These are phyloP conservation scores for Ilyonectria destructans DNA, from an alignment of 2,329 filamentous ascomycete genomes.

Conservation along the genomic window DNA sequence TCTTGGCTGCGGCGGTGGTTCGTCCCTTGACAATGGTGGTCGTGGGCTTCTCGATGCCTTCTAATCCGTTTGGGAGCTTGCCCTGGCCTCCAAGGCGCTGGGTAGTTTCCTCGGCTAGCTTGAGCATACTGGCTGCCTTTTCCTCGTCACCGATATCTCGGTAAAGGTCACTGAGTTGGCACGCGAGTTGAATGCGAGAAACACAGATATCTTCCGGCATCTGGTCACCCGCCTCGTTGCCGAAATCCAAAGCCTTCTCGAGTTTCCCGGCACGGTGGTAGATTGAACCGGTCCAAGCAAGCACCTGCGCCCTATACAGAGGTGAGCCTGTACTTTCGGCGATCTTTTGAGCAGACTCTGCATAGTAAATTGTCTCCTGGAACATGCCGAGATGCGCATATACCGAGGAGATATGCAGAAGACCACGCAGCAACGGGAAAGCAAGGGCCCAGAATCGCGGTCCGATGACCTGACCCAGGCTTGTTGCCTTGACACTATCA, in stretches of 20 bases:
- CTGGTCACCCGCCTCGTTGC: conserved; percentile 68
- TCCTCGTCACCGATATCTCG: conserved; percentile 64
- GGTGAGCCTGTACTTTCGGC: conserved; percentile 78
- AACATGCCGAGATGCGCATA: conserved; percentile 90
- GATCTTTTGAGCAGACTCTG: conserved; percentile 86
- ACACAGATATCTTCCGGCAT: conserved; percentile 62
- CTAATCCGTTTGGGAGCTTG: conserved; percentile 29
- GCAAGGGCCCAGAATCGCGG: conserved; percentile 87
- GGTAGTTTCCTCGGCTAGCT: conserved; percentile 66
- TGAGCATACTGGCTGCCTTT: conserved; percentile 61
- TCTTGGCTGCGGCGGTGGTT: conserved; percentile 44
- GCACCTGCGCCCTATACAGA: conserved; percentile 70
- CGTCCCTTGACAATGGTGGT: conserved; percentile 34
- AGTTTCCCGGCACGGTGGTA: conserved; percentile 72
- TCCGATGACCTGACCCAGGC: conserved; percentile 47
- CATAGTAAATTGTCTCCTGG: conserved; percentile 90
- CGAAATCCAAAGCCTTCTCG: conserved; percentile 70
- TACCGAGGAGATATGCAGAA: conserved; percentile 82
- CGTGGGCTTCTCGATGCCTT: conserved; percentile 29
- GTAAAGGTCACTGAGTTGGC: conserved; percentile 71
- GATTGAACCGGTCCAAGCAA: conserved; percentile 70
- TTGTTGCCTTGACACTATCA: conserved; percentile 47
- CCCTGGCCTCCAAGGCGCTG: conserved; percentile 51
- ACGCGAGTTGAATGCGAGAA: conserved; percentile 62
- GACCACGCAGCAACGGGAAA: conserved; percentile 78